Conservation (phyloP, 2,329 filamentous ascomycete genomes). For the Verticillium nubilum region DNA sequence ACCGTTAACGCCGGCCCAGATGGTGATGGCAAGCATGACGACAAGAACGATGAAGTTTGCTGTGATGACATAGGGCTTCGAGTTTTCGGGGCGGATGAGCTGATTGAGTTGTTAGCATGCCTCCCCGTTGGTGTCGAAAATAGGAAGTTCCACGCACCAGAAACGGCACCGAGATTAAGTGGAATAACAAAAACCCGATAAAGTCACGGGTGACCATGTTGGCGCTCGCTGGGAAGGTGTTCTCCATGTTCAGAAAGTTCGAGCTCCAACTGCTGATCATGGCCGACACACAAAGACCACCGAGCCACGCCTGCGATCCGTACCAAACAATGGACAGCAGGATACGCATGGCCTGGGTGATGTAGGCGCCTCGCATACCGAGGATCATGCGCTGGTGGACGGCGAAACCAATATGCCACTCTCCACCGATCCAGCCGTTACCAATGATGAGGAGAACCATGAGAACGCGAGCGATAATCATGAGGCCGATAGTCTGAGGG, state of each 20-base stretch:
- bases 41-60: slow-evolving; percentile 35
- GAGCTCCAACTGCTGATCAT: slow-evolving; percentile 41
- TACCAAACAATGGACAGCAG: slow-evolving; percentile 33
- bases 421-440: slow-evolving; percentile 18
- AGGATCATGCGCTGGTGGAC: slow-evolving; percentile 21
- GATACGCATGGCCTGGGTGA: slow-evolving; percentile 32
- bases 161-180: slow-evolving; percentile 41
- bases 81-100: slow-evolving; percentile 41
- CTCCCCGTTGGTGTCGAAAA: not conserved
- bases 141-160: slow-evolving; percentile 24
- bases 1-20: slow-evolving; percentile 39
- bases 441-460: slow-evolving; percentile 12
- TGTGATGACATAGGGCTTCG: slow-evolving; percentile 39
- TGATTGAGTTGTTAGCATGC: not conserved
- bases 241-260: slow-evolving; percentile 35
- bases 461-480: slow-evolving; percentile 12
- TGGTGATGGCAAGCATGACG: slow-evolving; percentile 41
- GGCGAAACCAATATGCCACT: slow-evolving; percentile 31
- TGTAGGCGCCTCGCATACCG: slow-evolving; percentile 33
- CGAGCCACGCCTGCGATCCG: slow-evolving; percentile 25
- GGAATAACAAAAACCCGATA: slow-evolving; percentile 46
- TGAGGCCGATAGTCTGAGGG: slow-evolving; percentile 13
- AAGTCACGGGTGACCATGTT: slow-evolving; percentile 35
- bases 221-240: slow-evolving; percentile 33
- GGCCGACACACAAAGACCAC: slow-evolving; percentile 18